Evolutionary conservation across 805 yeast genomes (phyloP), one percentile per base, ranked within the genome.

Genomic region (Isabelozyma rhagii): DNA sequence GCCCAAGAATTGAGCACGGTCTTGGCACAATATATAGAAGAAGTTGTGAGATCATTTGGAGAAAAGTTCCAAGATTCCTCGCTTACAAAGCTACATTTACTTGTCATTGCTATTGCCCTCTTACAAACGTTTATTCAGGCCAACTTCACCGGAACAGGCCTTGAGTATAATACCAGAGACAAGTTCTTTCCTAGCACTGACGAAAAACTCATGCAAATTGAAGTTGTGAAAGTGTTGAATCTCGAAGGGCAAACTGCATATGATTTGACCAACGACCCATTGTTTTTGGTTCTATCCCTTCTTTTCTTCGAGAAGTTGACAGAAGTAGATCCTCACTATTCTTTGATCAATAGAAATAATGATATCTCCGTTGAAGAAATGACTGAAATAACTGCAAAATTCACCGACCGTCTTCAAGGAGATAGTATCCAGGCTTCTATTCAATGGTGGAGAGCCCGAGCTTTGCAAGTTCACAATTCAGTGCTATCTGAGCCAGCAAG

Each of bases 101-200:
- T 67, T 45, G 50, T 71, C n/a, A 42, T 78, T 14, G 87, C 89
- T 2, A 75, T 89, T 51, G 76, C 86, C 1, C 67, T 82, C 3
- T 68, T 89, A 25, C 91, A 90, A 61, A 62, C 80, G 1, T 92
- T 87, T 61, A 69, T 87, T 13, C 96, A 89, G 63, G 67, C 79
- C 46, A 92, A 92, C 64, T 89, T 78, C 66, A 89, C 96, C 0
- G 97, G 97, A 8, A 97, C 97, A 5, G 76, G 79, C 25, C 59
- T 82, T 2, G 75, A 77, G 4, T 55, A 71, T 18, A 66, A 64
- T 3, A 56, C 76, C 4, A 58, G 59, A 36, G 60, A 68, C n/a
- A 44, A 59, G n/a, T 58, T 66, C 49, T 72, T 74, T 49, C 57
- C 64, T 1, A 53, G 29, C 11, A 58, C 49, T 17, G 71, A 54